Base-by-base conservation (phyloP, 139 green algal species). In the Pleodorina starrii region DNA sequence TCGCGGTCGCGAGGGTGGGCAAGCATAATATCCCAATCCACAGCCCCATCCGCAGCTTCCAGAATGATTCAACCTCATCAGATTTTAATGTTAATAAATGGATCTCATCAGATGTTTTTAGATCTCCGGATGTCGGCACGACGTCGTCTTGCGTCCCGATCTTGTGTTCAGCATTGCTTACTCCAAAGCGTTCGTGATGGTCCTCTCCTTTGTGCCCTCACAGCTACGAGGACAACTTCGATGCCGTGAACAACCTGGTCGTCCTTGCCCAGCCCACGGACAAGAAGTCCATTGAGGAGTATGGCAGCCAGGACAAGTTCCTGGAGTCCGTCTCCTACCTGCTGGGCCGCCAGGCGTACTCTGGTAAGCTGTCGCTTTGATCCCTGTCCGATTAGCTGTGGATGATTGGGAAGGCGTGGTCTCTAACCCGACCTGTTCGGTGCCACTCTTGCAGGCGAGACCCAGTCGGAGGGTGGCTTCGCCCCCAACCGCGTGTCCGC, bases 181-280 rank as follows among this genome's bases (percentile, higher is more conserved):
- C 50, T 60, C 14, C 14, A 17, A 60, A 60, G 17, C 50, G 14
- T 60, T 14, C 50, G 14, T 60, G 14, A 60, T 60, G 14, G 9
- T 25, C n/a, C n/a, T n/a, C n/a, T n/a, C n/a, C n/a, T 25, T 66
- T 66, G 9, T 66, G 3, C 9, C 40, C 35, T 19, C 44, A 57
- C 92, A 97, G 95, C 71, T 99, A 98, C 89, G 97, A 99, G 95
- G 98, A 99, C 96, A 99, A 99, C 95, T 94, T 93, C 89, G 97
- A 99, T 74, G 93, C 94, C 57, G 95, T 98, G 42, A 98, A 97
- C 96, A 98, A 99, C 94, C 46, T 93, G 50, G 46, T 93, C 23
- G 95, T 99, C 29, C 93, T 98, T 43, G 90, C 85, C 36, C 87
- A 95, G 73, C 90, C 91, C 80, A 95, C 95, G 2, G 92, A 89